These are phyloP conservation scores for Pseudogymnoascus sp. DNA, from an alignment of 2,329 filamentous ascomycete genomes.

Conservation along the genomic window DNA sequence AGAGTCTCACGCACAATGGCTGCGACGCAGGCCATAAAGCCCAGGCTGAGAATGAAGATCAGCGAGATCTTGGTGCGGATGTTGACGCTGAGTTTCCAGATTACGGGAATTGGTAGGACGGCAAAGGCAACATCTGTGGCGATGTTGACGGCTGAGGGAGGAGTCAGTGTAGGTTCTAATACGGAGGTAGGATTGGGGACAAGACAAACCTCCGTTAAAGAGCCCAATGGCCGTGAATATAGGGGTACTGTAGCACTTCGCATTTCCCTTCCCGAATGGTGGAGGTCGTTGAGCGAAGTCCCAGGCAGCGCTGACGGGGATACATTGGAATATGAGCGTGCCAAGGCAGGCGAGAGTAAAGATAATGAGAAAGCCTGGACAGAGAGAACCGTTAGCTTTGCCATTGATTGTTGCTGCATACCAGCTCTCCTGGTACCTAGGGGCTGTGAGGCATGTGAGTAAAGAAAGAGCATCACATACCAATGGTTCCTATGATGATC, in stretches of 20 bases:
- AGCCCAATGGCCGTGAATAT: constrained; percentile 39
- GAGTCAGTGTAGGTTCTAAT: background rate
- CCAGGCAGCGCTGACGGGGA: constrained; percentile 39
- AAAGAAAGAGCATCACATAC: constrained; percentile 25
- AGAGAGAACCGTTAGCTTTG: constrained; percentile 16
- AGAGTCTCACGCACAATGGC: constrained; percentile 36
- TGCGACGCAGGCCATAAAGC: constrained; percentile 32
- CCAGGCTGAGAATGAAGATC: constrained; percentile 19
- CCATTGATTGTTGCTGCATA: background rate
- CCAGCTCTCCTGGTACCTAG: background rate
- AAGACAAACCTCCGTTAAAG: constrained; percentile 36
- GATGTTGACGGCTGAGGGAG: constrained; percentile 21
- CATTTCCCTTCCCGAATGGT: constrained; percentile 16
- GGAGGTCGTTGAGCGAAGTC: constrained; percentile 28
- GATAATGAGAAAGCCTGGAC: constrained; percentile 34
- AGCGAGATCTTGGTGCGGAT: constrained; percentile 34
- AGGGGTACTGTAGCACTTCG: constrained; percentile 35
- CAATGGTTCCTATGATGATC: constrained; percentile 36
- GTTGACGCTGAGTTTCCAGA: constrained; percentile 37
- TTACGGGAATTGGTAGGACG: constrained; percentile 35
- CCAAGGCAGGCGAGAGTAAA: constrained; percentile 37
- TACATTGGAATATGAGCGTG: constrained; percentile 42
- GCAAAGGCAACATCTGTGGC: constrained; percentile 30
- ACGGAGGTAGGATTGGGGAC: background rate
- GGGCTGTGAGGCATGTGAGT: background rate